Conservation (phyloP, 805 yeast species). For the Ogataea nakhonphanomensis region DNA sequence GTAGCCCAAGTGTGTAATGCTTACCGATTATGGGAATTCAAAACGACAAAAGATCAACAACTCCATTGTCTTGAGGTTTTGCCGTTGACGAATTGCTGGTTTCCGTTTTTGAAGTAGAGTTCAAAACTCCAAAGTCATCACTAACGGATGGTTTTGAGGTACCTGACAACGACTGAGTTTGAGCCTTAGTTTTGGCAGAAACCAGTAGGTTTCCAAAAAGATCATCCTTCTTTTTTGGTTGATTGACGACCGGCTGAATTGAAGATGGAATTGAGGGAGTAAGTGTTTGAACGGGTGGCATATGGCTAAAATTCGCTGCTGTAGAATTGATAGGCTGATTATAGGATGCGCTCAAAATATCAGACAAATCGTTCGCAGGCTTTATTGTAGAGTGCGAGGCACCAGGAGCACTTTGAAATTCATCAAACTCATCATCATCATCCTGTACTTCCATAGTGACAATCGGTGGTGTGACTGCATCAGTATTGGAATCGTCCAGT, state of each 20-base stretch:
- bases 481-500: constrained; percentile 34
- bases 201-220: constrained; percentile 71
- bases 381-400: constrained; percentile 22
- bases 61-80: constrained; percentile 32
- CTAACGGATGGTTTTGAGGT: constrained; percentile 3
- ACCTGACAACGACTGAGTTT: constrained; percentile 10
- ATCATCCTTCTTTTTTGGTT: constrained; percentile 47
- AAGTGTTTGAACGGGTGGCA: not conserved
- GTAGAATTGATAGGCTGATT: constrained; percentile 20
- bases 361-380: constrained; percentile 30
- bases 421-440: constrained; percentile 73
- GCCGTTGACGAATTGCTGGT: not conserved
- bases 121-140: constrained; percentile 15
- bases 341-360: constrained; percentile 31
- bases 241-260: constrained; percentile 34
- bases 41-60: constrained; percentile 48
- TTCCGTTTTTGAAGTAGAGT: constrained; percentile 9
- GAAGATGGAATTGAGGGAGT: constrained; percentile 10
- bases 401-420: constrained; percentile 69
- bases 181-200: constrained; percentile 53
- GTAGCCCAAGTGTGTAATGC: not conserved
- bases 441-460: constrained; percentile 11
- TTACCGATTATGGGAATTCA: constrained; percentile 17
- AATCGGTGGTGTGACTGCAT: constrained; percentile 21
- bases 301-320: constrained; percentile 5